These are phyloP conservation scores for Leishmania lainsoni DNA, from an alignment of 208 protist genomes.

Conservation along the genomic window DNA sequence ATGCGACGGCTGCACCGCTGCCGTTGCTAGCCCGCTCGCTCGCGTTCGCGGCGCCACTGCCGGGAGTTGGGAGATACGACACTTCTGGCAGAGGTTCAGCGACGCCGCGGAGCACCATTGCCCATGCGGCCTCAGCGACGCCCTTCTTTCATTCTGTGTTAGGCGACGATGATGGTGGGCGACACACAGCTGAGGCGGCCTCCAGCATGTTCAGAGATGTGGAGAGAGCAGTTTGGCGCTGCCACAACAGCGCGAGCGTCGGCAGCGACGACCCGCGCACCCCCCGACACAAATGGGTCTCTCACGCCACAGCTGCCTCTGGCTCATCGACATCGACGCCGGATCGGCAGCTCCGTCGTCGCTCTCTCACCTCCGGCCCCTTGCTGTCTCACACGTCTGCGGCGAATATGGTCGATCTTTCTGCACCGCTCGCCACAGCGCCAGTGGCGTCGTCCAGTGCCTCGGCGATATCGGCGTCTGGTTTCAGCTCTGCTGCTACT, in stretches of 20 bases:
- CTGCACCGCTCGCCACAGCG: neutral
- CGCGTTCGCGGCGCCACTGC: neutral
- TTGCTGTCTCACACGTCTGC: neutral
- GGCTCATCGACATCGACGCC: neutral
- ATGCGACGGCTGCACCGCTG: neutral
- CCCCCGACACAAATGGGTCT: too few species aligned
- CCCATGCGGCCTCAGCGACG: neutral
- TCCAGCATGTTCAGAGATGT: neutral
- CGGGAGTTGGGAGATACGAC: neutral
- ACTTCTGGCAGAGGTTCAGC: neutral
- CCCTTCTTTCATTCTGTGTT: conserved; percentile 6
- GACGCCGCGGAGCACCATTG: neutral
- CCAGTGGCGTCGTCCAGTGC: conserved; percentile 1
- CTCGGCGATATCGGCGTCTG: neutral
- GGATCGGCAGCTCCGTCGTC: neutral
- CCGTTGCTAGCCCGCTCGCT: neutral
- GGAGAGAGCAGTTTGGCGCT: neutral
- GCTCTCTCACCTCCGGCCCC: conserved; percentile 1
- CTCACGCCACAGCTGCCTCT: neutral
- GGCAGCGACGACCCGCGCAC: neutral
- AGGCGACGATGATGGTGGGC: neutral
- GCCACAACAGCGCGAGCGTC: neutral
- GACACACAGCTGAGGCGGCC: neutral
- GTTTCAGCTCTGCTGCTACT: neutral
- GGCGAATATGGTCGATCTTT: neutral